Evolutionary conservation across 1,284 basidiomycete genomes (phyloP), one percentile per base, ranked within the genome.

Genomic region (Moesziomyces aphidis): DNA sequence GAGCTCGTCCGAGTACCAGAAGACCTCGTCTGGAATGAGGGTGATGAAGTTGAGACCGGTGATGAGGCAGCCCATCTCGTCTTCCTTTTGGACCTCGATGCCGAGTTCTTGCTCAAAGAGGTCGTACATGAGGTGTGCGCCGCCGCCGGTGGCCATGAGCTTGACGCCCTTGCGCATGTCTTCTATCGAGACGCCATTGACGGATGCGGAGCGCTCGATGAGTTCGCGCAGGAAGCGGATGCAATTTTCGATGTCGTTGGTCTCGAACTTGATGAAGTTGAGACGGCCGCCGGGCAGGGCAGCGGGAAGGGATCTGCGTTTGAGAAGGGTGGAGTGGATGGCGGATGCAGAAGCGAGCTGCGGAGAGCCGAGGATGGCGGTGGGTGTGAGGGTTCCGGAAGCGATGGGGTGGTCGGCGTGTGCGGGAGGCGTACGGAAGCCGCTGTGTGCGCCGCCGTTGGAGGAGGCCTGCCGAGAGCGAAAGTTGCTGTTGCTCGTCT

Each of bases 61-160:
- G 75, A 99, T 99, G 80, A 99, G 86, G 83, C 96, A 98, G 86
- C 93, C 94, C 97, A 99, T 99, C 88, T 99, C 97, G 85, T 99
- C 97, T 86, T 98, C 96, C 61, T 91, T 87, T 66, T 88, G 87
- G 46, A 99, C 86, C 84, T 95, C 93, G 58, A 98, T 93, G 26
- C 89, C 91, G 5, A 98, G 87, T 69, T 90, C 90, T 23, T 86
- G 86, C 66, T 88, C 88, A 84, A 99, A 92, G 51, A 92, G 86
- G 78, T 94, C 92, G 85, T 95, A 91, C 86, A 95, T 98, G 82
- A 90, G 90, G 88, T 98, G 94, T 47, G 96, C 96, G 48, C 97
- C 97, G 15, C 97, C 97, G 44, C 97, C 97, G 0, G 97, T 99
- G 5, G 95, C 95, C 90, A 97, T 93, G 81, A 99, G 94, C 87